Conservation (phyloP, 768 basidiomycete species). For the Fomitopsis serialis region DNA sequence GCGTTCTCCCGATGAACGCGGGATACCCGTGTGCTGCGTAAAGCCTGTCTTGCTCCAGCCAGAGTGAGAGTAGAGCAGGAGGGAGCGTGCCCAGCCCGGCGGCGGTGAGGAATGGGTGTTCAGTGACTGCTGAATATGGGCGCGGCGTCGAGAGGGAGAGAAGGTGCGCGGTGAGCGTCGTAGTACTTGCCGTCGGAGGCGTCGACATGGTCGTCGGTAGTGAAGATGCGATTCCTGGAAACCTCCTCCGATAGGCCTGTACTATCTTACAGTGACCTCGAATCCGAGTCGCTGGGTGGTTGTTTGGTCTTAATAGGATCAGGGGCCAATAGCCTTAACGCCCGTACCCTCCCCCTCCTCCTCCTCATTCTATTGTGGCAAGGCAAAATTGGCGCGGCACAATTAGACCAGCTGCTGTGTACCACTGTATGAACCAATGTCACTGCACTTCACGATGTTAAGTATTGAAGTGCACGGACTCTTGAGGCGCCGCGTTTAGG, state of each 20-base stretch:
- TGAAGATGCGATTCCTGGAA: neutral
- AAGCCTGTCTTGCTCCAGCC: constrained; percentile 68
- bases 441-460: too few relatives aligned
- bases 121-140: constrained; percentile 42
- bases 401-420: too few relatives aligned
- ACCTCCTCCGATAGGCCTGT: neutral
- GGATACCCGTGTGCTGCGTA: constrained; percentile 76
- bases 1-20: constrained; percentile 61
- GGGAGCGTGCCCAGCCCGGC: constrained; percentile 51
- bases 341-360: too few relatives aligned
- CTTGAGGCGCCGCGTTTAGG: too few relatives aligned
- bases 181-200: neutral
- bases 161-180: constrained; percentile 29
- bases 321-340: neutral
- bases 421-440: too few relatives aligned
- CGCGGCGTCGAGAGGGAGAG: constrained; percentile 27
- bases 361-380: too few relatives aligned
- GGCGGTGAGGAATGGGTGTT: constrained; percentile 53
- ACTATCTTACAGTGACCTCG: neutral
- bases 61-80: constrained; percentile 44
- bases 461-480: too few relatives aligned
- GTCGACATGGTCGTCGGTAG: neutral
- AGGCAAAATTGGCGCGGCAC: too few relatives aligned
- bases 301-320: neutral
- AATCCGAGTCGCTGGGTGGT: neutral